Evolutionary conservation across 306 rosid genomes (phyloP), one percentile per base, ranked within the genome.

Genomic region (Trifolium dubium): DNA sequence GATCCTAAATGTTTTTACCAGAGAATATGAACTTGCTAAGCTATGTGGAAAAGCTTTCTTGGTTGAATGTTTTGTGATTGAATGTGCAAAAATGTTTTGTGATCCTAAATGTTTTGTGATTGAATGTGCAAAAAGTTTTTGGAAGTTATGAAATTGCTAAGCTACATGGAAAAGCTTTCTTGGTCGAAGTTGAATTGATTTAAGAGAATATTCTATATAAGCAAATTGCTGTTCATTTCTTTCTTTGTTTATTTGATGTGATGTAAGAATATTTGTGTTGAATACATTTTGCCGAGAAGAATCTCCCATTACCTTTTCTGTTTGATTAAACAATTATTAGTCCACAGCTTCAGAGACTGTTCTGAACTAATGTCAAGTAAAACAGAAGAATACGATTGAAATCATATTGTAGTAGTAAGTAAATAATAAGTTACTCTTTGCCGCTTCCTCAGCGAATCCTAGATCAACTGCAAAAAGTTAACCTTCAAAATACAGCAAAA

Each of bases 231-330:
- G 65, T 28, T 77, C 43, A 46, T 34, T 47, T 14, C 49, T 64
- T 62, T 41, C 49, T 64, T 62, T 41, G 67, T 40, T 51, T 40
- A 35, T 47, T 41, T 40, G 39, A 76, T 67, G 28, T 41, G 74
- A 67, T 44, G 49, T 8, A 17, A 14, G 40, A 76, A 13, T 41
- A 41, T 66, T 60, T 23, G 63, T 44, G 40, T 46, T 77, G 67
- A 60, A 61, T 60, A 10, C 55, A 43, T n/a, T n/a, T 5, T 49
- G 18, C 3, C n/a, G 19, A 5, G 54, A 49, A 49, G 19, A 49
- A 5, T 19, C 2, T n/a, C 19, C 19, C 54, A 49, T 5, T 49
- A 19, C 8, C 19, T 49, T 12, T 44, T 44, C 50, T 49, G 2
- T 49, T 49, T 49, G 19, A 49, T 49, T 49, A 49, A 49, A 49